A percentile compares a stretch with the other conserved stretches of the same genome.
These are phyloP conservation scores for Hanseniaspora lindneri DNA, from an alignment of 805 yeast species.

Conservation along the genomic window DNA sequence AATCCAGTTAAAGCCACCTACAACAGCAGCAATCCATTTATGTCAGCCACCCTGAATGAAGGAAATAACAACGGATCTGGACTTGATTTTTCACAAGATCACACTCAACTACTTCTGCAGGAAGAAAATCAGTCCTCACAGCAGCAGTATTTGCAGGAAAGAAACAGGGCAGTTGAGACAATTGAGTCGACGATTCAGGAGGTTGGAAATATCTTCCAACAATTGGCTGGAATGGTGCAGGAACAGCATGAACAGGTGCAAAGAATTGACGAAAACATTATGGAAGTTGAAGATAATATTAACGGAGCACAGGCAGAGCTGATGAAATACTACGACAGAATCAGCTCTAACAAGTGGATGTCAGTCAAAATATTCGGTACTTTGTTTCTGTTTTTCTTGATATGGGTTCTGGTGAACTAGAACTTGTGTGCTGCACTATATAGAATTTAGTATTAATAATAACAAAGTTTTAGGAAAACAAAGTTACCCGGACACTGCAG, in stretches of 20 bases:
- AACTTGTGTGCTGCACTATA: too few species aligned
- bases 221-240: conserved; percentile 91
- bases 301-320: conserved; percentile 90
- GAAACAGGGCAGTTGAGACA: conserved; percentile 86
- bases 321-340: conserved; percentile 74
- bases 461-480: too few species aligned
- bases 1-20: conserved; percentile 19
- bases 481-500: background rate
- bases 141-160: conserved; percentile 60
- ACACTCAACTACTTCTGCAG: conserved; percentile 67
- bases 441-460: background rate
- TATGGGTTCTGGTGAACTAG: conserved; percentile 69
- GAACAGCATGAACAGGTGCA: conserved; percentile 96
- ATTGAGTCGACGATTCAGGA: conserved; percentile 95
- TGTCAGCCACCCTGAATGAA: conserved; percentile 27
- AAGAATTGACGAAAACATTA: conserved; percentile 88
- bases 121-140: conserved; percentile 49
- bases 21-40: conserved; percentile 33
- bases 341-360: conserved; percentile 85
- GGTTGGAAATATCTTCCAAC: conserved; percentile 88
- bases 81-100: conserved; percentile 55
- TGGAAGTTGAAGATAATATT: conserved; percentile 80
- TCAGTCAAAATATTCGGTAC: conserved; percentile 83
- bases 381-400: conserved; percentile 57
- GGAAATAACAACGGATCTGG: conserved; percentile 19